phyloP scores from a whole-genome alignment of 495 filamentous ascomycete genomes.

The Glutinoglossum americanum region DNA sequence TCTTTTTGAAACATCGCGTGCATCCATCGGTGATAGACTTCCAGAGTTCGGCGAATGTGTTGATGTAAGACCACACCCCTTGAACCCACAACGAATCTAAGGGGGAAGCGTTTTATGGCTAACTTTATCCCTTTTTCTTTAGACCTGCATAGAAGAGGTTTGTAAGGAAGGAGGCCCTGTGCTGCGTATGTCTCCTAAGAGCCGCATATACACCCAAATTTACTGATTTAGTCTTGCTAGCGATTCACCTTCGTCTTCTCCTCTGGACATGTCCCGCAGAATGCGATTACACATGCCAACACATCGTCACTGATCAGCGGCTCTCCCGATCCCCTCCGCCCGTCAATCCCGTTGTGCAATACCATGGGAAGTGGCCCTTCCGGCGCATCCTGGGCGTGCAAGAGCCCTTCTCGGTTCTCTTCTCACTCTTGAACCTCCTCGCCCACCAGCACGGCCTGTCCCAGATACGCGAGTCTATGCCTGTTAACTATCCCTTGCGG shows the following conservation, averaged over 20 bases:
- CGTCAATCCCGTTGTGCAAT: conserved; percentile 52
- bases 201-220: background rate
- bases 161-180: conserved; percentile 31
- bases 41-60: conserved; percentile 84
- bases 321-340: conserved; percentile 38
- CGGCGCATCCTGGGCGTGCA: conserved; percentile 73
- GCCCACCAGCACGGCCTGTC: conserved; percentile 68
- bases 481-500: conserved; percentile 48
- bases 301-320: conserved; percentile 64
- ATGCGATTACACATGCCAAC: conserved; percentile 97
- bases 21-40: conserved; percentile 67
- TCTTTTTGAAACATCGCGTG: conserved; percentile 28
- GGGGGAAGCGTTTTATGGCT: conserved; percentile 3
- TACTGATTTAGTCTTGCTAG: conserved; percentile 16
- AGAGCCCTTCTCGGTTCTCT: conserved; percentile 82
- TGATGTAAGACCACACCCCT: conserved; percentile 32
- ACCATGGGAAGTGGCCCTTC: conserved; percentile 99
- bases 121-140: conserved; percentile 5
- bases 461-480: conserved; percentile 45
- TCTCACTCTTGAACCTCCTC: conserved; percentile 71
- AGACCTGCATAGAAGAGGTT: conserved; percentile 70
- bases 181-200: conserved; percentile 27
- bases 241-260: conserved; percentile 46
- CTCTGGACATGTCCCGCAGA: conserved; percentile 70
- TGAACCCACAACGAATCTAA: background rate